phyloP scores from a whole-genome alignment of 1,139 yeast species.

The Wickerhamomyces sp. region DNA sequence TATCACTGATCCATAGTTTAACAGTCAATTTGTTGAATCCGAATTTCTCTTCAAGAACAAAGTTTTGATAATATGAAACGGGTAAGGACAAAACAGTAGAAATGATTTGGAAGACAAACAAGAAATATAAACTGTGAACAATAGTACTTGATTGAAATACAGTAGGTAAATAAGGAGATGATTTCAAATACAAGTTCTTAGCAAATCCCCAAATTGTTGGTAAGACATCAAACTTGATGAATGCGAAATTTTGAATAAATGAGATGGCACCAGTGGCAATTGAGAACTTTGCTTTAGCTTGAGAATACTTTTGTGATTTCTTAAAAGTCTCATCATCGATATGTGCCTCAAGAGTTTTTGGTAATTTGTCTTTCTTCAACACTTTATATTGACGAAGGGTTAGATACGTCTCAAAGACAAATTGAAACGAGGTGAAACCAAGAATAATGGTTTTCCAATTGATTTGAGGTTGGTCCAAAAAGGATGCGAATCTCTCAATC shows the following conservation, averaged over 20 bases:
- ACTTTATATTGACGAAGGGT: conserved; percentile 74
- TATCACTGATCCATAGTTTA: conserved; percentile 66
- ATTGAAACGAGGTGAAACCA: conserved; percentile 75
- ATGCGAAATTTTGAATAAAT: conserved; percentile 50
- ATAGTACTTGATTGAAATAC: conserved; percentile 45
- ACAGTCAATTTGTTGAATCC: conserved; percentile 88
- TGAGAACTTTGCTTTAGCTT: conserved; percentile 75
- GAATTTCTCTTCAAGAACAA: conserved; percentile 84
- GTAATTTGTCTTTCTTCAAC: conserved; percentile 51
- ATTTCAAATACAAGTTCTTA: conserved; percentile 30
- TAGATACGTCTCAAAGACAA: conserved; percentile 66
- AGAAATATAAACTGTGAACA: conserved; percentile 65
- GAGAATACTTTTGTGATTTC: conserved; percentile 74
- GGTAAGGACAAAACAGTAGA: conserved; percentile 60
- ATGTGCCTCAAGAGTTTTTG: conserved; percentile 58
- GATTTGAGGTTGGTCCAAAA: conserved; percentile 53
- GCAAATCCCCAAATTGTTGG: conserved; percentile 67
- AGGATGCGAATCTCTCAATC: conserved; percentile 31
- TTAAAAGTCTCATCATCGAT: conserved; percentile 68
- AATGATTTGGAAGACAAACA: conserved; percentile 43
- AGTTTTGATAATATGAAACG: conserved; percentile 65
- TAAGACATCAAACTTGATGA: conserved; percentile 56
- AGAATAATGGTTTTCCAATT: conserved; percentile 76
- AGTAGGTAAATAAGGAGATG: conserved; percentile 28
- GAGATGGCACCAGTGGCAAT: conserved; percentile 49